Evolutionary conservation across 2,329 filamentous ascomycete species (phyloP), one percentile per base, ranked within the genome.

Genomic region (Lomentospora prolificans): DNA sequence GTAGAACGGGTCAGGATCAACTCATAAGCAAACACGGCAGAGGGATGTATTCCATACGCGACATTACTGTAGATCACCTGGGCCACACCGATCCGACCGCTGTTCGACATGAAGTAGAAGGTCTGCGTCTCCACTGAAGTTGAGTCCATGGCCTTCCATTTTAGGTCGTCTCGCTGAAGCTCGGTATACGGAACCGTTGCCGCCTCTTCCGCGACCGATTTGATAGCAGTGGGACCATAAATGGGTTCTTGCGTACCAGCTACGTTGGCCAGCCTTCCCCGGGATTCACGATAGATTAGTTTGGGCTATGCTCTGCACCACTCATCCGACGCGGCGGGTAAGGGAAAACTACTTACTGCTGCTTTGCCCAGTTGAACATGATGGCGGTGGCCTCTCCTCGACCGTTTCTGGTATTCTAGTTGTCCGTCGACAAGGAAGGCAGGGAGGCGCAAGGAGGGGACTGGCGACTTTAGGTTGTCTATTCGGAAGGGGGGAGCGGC

Each of bases 11-110:
- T 62, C 33, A 66, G 65, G 56, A 60, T n/a, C 30, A 54, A 5
- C 10, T 3, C 50, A 51, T 53, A 27, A 17, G 17, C 17, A 24
- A 59, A 14, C 19, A 25, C n/a, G 4, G 27, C 25, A 12, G 9
- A 9, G 6, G 44, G 31, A 36, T 12, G 28, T 8, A 10, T 25
- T 30, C 44, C 86, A 72, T 84, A 96, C 91, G 83, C 87, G 69
- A 99, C 88, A 73, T 96, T 96, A 77, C 89, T 97, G 78, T 97
- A 96, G 70, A 99, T 96, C 72, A 97, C 80, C 78, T 99, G 94
- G 58, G 82, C 83, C 71, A 96, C 81, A 55, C 80, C 89, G 61
- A 91, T 71, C 60, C 85, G 79, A 53, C 94, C 94, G 58, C 76
- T 82, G 60, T 96, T 88, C 56, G 86, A 78, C 71, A 85, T 85